Conservation (phyloP, 2,329 filamentous ascomycete genomes). For the Phaeosphaeriaceae sp. region DNA sequence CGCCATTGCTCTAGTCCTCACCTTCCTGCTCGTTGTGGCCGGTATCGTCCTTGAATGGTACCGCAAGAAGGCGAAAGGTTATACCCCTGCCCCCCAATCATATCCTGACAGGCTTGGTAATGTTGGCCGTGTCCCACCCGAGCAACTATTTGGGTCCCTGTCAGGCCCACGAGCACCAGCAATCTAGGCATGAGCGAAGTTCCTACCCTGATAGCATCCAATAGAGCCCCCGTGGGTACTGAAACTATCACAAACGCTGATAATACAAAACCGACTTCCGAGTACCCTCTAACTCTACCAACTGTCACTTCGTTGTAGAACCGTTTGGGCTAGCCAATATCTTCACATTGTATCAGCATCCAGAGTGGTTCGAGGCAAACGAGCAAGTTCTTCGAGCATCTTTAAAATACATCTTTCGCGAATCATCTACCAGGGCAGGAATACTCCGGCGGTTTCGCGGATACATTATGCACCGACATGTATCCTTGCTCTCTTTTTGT, state of each 20-base stretch:
- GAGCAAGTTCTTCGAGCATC: neutral
- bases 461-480: neutral
- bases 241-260: too few species aligned
- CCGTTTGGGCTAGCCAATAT: neutral
- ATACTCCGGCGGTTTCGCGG: neutral
- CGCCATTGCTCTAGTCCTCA: conserved; percentile 76
- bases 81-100: conserved; percentile 74
- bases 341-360: neutral
- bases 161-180: conserved; percentile 41
- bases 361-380: neutral
- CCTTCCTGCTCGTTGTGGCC: conserved; percentile 76
- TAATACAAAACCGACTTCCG: neutral
- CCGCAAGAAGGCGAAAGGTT: conserved; percentile 79
- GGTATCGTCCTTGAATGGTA: conserved; percentile 78
- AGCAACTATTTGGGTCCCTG: conserved; percentile 48
- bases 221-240: neutral
- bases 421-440: neutral
- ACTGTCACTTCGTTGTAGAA: neutral
- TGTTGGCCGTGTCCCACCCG: conserved; percentile 59
- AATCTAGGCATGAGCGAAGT: conserved; percentile 25
- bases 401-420: neutral
- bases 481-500: too few species aligned
- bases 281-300: neutral
- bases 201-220: neutral
- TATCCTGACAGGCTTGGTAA: conserved; percentile 55